phyloP scores from a whole-genome alignment of 1,139 yeast species.

The Lodderomyces elongisporus region DNA sequence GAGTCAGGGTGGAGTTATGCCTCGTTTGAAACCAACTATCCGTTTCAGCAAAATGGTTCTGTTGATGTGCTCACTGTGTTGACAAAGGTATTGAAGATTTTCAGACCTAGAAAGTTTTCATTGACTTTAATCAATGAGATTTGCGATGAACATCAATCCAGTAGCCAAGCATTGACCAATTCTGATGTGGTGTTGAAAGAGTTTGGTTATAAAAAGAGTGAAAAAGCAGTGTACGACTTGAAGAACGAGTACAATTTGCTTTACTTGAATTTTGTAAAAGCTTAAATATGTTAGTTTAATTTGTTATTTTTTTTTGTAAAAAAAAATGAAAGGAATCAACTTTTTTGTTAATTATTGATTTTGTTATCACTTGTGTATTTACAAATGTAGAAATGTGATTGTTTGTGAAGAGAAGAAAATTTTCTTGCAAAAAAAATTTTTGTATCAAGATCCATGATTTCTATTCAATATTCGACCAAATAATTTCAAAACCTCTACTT shows the following conservation, averaged over 20 bases:
- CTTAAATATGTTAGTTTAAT: too few species aligned
- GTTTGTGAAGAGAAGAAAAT: too few species aligned
- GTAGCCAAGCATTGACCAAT: slow-evolving; percentile 26
- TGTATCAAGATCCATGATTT: too few species aligned
- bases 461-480: too few species aligned
- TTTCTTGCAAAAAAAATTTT: too few species aligned
- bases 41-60: slow-evolving; percentile 36
- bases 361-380: too few species aligned
- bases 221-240: slow-evolving; percentile 68
- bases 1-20: slow-evolving; percentile 95
- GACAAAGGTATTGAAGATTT: slow-evolving; percentile 53
- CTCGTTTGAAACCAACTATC: slow-evolving; percentile 85
- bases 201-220: slow-evolving; percentile 59
- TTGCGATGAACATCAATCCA: slow-evolving; percentile 9
- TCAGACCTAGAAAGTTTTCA: slow-evolving; percentile 75
- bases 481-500: too few species aligned
- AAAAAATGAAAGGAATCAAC: neutral
- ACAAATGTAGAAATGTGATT: too few species aligned
- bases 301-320: too few species aligned
- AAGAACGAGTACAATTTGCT: slow-evolving; percentile 43
- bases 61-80: slow-evolving; percentile 32
- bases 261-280: slow-evolving; percentile 43
- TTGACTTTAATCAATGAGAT: slow-evolving; percentile 53
- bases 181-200: slow-evolving; percentile 37
- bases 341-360: too few species aligned